Evolutionary conservation across 2,329 filamentous ascomycete genomes (phyloP), one percentile per base, ranked within the genome.

Genomic region (Huntiella bhutanensis): DNA sequence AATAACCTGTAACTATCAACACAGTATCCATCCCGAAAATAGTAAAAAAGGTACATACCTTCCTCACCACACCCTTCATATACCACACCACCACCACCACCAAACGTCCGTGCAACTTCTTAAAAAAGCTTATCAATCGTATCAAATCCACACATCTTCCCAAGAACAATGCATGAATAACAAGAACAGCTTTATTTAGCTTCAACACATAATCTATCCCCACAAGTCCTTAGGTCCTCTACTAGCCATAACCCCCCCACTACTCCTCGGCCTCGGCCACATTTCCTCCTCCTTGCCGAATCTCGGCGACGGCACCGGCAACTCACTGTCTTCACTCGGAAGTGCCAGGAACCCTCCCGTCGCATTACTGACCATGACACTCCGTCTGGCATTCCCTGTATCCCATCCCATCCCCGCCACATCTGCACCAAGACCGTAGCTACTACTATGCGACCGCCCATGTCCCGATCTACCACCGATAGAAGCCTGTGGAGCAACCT

Each of bases 401-500:
- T 70, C 66, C 68, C 71, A 74, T 4, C 67, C 67, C 41, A 60
- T 54, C 2, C 64, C 62, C 2, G 64, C 58, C 15, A 70, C 58
- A 51, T 74, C 71, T 12, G 68, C 63, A n/a, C 64, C 66, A 33
- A 76, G 63, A 11, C 73, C 73, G 55, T 74, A 76, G 54, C 66
- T 70, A 58, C 71, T 75, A 46, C 67, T 58, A 28, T 28, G 22
- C 32, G 70, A 71, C 33, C 71, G 65, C 10, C 55, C 54, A 33
- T 48, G 46, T 22, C 41, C 37, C 6, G 39, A 39, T 2, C 47
- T 38, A 13, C 33, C 32, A 10, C 36, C 33, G 51, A 52, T 55
- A 49, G 38, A 53, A 47, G 49, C 54, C 52, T 52, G 53, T 49
- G 57, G 61, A 54, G 57, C 58, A 48, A 75, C 64, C 47, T 67